phyloP scores from a whole-genome alignment of 1,284 basidiomycete species.

The Gymnopus androsaceus region DNA sequence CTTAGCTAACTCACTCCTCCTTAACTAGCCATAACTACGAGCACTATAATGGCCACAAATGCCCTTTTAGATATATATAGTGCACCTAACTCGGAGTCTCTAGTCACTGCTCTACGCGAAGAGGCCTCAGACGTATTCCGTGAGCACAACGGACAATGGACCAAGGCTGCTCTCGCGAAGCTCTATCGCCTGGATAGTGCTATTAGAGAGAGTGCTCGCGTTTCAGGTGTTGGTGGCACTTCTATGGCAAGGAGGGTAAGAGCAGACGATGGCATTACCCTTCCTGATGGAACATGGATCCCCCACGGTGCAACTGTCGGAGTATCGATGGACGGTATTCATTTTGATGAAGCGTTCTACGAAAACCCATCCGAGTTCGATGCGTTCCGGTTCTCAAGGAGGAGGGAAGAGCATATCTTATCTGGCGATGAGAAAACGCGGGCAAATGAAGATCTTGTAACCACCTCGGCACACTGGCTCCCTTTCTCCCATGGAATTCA shows the following conservation, averaged over 20 bases:
- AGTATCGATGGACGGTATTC: constrained; percentile 20
- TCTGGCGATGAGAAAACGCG: constrained; percentile 11
- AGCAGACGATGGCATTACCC: constrained; percentile 12
- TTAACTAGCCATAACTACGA: constrained; percentile 19
- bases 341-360: constrained; percentile 33
- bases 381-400: constrained; percentile 20
- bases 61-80: constrained; percentile 22
- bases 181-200: constrained; percentile 21
- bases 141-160: constrained; percentile 20
- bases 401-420: constrained; percentile 14
- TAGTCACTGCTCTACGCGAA: constrained; percentile 17
- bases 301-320: constrained; percentile 19
- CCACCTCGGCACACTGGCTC: constrained; percentile 19
- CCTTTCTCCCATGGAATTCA: constrained; percentile 15
- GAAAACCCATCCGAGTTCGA: constrained; percentile 23
- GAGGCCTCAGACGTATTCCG: constrained; percentile 17
- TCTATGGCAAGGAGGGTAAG: constrained; percentile 17
- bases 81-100: constrained; percentile 6
- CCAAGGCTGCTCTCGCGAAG: constrained; percentile 19
- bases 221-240: constrained; percentile 20
- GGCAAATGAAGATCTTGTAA: constrained; percentile 21
- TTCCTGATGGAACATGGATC: constrained; percentile 19
- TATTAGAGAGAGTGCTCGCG: constrained; percentile 19
- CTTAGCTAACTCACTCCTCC: too few relatives aligned
- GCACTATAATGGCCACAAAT: constrained; percentile 20